Percentiles rank a stretch among this genome's conserved stretches.
These are phyloP conservation scores for Flammula alnicola DNA, from an alignment of 1,284 basidiomycete species.

Conservation along the genomic window DNA sequence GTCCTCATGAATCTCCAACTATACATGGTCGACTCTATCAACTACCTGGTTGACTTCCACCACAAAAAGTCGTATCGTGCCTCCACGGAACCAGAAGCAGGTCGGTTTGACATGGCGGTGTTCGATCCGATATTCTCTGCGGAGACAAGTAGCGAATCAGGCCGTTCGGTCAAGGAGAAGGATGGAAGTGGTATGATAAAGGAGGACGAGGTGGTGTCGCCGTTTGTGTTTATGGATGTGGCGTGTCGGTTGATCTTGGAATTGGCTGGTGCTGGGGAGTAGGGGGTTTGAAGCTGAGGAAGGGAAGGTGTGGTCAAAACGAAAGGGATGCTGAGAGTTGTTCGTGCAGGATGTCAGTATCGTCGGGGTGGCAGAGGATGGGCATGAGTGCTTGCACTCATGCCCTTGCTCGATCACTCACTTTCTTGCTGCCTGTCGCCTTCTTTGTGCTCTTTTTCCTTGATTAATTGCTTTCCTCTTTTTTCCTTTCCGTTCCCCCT, in stretches of 20 bases:
- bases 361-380: too few relatives aligned
- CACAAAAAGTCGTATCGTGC: slow-evolving; percentile 92
- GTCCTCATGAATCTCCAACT: slow-evolving; percentile 97
- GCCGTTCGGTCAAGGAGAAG: slow-evolving; percentile 51
- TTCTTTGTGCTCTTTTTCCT: too few relatives aligned
- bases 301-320: too few relatives aligned
- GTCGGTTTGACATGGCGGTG: slow-evolving; percentile 69
- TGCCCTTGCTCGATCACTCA: too few relatives aligned
- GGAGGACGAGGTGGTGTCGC: slow-evolving; percentile 85
- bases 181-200: slow-evolving; percentile 38
- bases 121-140: slow-evolving; percentile 53
- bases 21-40: slow-evolving; percentile 94
- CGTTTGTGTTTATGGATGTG: slow-evolving; percentile 97
- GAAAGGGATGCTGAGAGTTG: too few relatives aligned
- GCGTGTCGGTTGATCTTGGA: slow-evolving; percentile 85
- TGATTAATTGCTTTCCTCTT: too few relatives aligned
- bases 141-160: slow-evolving; percentile 46
- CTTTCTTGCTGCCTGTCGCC: too few relatives aligned
- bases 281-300: too few relatives aligned
- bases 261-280: slow-evolving; percentile 67
- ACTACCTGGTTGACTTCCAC: slow-evolving; percentile 98
- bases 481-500: too few relatives aligned
- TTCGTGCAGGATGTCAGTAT: too few relatives aligned
- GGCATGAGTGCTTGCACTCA: too few relatives aligned
- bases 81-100: slow-evolving; percentile 62